Evolutionary conservation across 176 grass and related monocot genomes (phyloP), one percentile per base, ranked within the genome.

Genomic region (Melocanna baccifera): DNA sequence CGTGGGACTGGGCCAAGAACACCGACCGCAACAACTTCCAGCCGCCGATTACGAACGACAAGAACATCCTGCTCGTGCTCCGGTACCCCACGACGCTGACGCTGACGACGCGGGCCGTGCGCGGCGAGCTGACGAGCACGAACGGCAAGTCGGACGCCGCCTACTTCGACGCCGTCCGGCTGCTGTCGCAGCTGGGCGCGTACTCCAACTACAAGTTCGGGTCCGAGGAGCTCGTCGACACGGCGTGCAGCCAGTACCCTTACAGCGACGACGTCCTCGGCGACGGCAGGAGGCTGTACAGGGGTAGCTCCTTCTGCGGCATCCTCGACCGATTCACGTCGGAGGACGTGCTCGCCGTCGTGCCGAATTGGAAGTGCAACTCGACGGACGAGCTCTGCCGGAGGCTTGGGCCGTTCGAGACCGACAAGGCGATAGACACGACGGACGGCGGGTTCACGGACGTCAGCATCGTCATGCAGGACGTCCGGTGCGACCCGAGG

Each of bases 191-290:
- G 85, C 82, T 94, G 9, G 90, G 94, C 36, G 87, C 90, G 39
- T 92, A 97, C 75, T 92, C 90, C 37, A 97, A 91, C 73, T 97
- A 94, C 86, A 58, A 81, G 77, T 97, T 91, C 56, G 90, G 94
- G 1, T 90, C 94, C 4, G 90, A 91, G 72, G 85, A 92, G 73
- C 77, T 87, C 37, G 82, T 97, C 16, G 53, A 58, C 53, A 92
- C 25, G 12, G 90, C 90, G 20, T 97, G 94, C 89, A 73, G 18
- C 10, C 28, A 86, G 4, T 69, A 86, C 2, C 94, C 92, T 1
- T 92, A 92, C 80, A 39, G 13, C 26, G 90, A 97, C 77, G 86
- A 88, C 77, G 4, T 92, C 23, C 84, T 94, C 28, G 73, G 15
- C 69, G 62, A 73, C 66, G 80, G 39, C 9, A 37, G 86, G 13